These are phyloP conservation scores for Salix suchowensis DNA, from an alignment of 345 rosid species.

Conservation along the genomic window DNA sequence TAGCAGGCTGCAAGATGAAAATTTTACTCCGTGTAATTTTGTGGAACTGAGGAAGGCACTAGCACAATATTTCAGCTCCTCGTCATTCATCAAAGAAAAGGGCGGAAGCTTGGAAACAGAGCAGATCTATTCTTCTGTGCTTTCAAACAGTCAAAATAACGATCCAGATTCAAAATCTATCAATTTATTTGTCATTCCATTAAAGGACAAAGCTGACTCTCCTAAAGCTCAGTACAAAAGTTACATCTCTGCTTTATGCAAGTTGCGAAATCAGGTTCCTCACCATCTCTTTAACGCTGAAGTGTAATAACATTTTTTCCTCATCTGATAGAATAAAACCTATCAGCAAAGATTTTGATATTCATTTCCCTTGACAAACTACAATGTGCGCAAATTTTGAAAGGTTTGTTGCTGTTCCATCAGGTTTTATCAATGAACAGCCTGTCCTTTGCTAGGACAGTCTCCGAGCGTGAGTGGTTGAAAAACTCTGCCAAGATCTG, in stretches of 20 bases:
- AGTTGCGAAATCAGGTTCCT: constrained; percentile 57
- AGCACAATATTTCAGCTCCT: constrained; percentile 38
- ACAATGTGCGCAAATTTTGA: neutral
- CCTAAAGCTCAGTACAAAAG: constrained; percentile 48
- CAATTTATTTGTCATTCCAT: constrained; percentile 47
- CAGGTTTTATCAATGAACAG: constrained; percentile 62
- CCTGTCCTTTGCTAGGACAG: constrained; percentile 49
- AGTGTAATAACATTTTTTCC: neutral
- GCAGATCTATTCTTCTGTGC: neutral
- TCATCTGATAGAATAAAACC: neutral
- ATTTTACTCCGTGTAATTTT: constrained; percentile 33
- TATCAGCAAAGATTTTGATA: too few relatives aligned
- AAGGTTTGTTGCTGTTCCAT: neutral
- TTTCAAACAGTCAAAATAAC: constrained; percentile 1
- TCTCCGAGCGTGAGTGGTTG: constrained; percentile 84
- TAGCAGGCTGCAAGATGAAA: constrained; percentile 57
- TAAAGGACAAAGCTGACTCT: constrained; percentile 42
- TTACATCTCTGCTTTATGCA: constrained; percentile 43
- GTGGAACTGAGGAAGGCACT: constrained; percentile 44
- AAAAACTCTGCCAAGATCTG: constrained; percentile 77
- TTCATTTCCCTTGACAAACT: neutral
- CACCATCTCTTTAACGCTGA: neutral
- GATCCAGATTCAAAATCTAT: constrained; percentile 24
- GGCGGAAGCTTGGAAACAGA: constrained; percentile 26
- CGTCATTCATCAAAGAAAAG: constrained; percentile 48